phyloP scores from a whole-genome alignment of 352 stramenopile species.

The Phytophthora boehmeriae region DNA sequence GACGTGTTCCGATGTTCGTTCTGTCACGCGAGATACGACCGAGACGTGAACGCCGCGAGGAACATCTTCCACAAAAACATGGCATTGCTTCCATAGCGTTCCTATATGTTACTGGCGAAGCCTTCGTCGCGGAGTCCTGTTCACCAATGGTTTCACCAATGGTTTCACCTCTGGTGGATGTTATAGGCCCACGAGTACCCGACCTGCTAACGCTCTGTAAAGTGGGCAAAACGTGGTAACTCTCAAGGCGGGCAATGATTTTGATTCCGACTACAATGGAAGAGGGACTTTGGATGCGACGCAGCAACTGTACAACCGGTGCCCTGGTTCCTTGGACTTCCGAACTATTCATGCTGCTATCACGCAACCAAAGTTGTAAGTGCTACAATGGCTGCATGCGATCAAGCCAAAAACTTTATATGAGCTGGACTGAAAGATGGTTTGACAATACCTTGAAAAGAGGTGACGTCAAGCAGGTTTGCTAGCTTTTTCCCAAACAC shows the following conservation, averaged over 20 bases:
- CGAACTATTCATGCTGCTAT: neutral
- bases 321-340: neutral
- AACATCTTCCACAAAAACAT: too few relatives aligned
- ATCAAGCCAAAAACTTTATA: neutral
- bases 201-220: too few relatives aligned
- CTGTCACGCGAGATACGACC: too few relatives aligned
- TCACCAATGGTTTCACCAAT: too few relatives aligned
- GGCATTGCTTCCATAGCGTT: too few relatives aligned
- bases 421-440: neutral
- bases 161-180: too few relatives aligned
- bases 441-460: constrained; percentile 2
- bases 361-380: constrained; percentile 6
- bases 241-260: constrained; percentile 9
- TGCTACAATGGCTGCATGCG: constrained; percentile 10
- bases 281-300: constrained; percentile 5
- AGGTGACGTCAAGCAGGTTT: constrained; percentile 6
- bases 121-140: too few relatives aligned
- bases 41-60: too few relatives aligned
- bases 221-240: too few relatives aligned
- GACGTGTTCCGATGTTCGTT: too few relatives aligned
- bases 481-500: constrained; percentile 8
- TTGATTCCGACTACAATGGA: constrained; percentile 7
- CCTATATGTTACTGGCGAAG: too few relatives aligned
- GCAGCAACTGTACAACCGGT: constrained; percentile 8
- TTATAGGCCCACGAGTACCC: too few relatives aligned